phyloP scores from a whole-genome alignment of 2,329 filamentous ascomycete species.

The Fusarium annulatum region DNA sequence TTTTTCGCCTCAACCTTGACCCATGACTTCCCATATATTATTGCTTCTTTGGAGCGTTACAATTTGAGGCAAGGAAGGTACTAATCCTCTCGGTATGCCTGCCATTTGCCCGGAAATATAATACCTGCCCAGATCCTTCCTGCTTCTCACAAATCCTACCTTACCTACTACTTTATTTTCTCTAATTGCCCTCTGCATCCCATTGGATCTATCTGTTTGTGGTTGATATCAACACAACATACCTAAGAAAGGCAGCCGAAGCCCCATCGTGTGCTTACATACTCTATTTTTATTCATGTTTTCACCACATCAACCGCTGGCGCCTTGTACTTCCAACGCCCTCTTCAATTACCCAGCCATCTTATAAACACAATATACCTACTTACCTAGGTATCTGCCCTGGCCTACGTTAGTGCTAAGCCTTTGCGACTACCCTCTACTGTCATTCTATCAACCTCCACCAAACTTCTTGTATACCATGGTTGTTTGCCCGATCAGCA shows the following conservation, averaged over 20 bases:
- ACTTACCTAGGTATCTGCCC: neutral
- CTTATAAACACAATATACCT: neutral
- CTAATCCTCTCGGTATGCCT: neutral
- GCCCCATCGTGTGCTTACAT: neutral
- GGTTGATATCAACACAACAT: neutral
- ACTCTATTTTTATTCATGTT: neutral
- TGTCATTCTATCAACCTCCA: neutral
- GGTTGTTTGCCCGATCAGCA: neutral
- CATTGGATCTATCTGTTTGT: neutral
- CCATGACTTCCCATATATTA: constrained; percentile 19
- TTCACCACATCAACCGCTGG: neutral
- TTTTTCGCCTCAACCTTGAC: constrained; percentile 17
- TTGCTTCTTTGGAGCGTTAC: constrained; percentile 17
- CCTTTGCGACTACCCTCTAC: neutral
- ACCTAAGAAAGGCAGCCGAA: neutral
- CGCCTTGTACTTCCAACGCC: neutral
- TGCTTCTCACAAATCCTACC: neutral
- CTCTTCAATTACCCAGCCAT: neutral
- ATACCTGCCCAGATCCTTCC: constrained; percentile 14
- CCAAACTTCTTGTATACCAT: neutral
- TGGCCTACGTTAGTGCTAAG: neutral
- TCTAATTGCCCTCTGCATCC: neutral
- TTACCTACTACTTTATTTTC: neutral
- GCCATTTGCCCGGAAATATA: constrained; percentile 15
- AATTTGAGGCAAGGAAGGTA: neutral